phyloP scores from a whole-genome alignment of 2,329 filamentous ascomycete genomes.

The Fusarium nematophilum region DNA sequence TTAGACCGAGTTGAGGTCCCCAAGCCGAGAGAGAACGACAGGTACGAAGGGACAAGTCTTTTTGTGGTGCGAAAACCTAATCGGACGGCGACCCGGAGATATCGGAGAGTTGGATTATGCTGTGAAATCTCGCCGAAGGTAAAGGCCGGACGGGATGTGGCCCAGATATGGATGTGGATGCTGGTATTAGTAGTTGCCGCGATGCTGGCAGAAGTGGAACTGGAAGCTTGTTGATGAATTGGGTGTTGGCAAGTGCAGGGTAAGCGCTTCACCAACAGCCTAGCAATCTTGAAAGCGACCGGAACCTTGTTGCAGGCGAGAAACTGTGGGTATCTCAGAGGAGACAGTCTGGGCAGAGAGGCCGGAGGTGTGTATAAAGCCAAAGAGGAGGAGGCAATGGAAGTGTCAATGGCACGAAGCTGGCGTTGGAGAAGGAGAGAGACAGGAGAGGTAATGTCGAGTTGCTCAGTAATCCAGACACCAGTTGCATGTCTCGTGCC shows the following conservation, averaged over 20 bases:
- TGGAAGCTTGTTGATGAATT: background rate
- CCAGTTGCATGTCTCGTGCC: conserved; percentile 57
- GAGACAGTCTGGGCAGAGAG: background rate
- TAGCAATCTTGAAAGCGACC: background rate
- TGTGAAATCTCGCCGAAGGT: background rate
- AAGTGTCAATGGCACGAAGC: conserved; percentile 16
- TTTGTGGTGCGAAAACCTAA: conserved; percentile 15
- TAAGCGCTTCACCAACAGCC: conserved; percentile 7
- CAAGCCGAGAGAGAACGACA: conserved; percentile 18
- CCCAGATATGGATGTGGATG: background rate
- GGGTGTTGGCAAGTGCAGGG: conserved; percentile 20
- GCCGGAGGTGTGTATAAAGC: background rate
- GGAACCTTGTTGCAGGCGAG: background rate
- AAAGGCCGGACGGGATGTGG: conserved; percentile 8
- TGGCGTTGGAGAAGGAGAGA: conserved; percentile 7
- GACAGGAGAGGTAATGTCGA: conserved; percentile 32
- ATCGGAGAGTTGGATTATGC: conserved; percentile 15
- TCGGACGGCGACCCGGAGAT: conserved; percentile 27
- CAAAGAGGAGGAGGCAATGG: conserved; percentile 3
- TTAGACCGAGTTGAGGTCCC: conserved; percentile 12
- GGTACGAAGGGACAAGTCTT: conserved; percentile 18
- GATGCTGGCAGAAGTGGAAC: too few species aligned
- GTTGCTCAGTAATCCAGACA: conserved; percentile 52
- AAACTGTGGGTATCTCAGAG: background rate
- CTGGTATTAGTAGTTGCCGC: conserved; percentile 2